A percentile compares a stretch with the other conserved stretches of the same genome.
These are phyloP conservation scores for Aspergillus diversus DNA, from an alignment of 495 filamentous ascomycete genomes.

Conservation along the genomic window DNA sequence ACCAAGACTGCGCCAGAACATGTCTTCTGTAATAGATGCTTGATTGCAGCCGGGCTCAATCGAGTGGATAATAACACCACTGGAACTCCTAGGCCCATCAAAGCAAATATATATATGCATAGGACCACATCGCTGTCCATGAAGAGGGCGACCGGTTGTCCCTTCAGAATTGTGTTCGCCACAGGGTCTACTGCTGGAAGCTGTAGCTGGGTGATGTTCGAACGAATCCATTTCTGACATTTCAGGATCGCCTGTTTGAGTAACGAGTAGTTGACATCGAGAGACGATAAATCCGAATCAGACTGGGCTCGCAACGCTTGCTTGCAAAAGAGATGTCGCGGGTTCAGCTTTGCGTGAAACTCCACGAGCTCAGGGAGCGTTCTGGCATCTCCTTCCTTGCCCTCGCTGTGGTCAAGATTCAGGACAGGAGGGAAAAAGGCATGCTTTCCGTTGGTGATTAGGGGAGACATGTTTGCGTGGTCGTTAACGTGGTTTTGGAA, in stretches of 20 bases:
- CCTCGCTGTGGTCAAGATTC: conserved; percentile 8
- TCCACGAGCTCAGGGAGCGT: conserved; percentile 25
- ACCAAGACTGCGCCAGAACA: conserved; percentile 26
- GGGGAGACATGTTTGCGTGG: no score
- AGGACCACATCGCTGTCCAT: conserved; percentile 39
- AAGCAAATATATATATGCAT: conserved; percentile 33
- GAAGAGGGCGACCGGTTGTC: conserved; percentile 24
- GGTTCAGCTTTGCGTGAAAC: conserved; percentile 29
- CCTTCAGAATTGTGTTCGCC: background rate
- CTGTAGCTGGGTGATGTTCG: conserved; percentile 5
- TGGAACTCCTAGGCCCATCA: conserved; percentile 35
- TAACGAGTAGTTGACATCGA: conserved; percentile 8
- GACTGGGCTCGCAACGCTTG: conserved; percentile 20
- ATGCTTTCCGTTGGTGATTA: no score
- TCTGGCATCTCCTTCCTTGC: background rate
- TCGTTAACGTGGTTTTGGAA: no score
- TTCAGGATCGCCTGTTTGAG: conserved; percentile 13
- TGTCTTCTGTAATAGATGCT: conserved; percentile 28
- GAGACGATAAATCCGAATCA: background rate
- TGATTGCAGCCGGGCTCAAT: conserved; percentile 33
- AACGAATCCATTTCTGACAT: conserved; percentile 8
- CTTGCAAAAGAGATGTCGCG: conserved; percentile 28
- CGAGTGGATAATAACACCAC: conserved; percentile 36
- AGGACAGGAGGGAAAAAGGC: background rate
- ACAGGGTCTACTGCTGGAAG: background rate